Evolutionary conservation across 768 basidiomycete genomes (phyloP).

Genomic region (Calocybe gangraenosa): DNA sequence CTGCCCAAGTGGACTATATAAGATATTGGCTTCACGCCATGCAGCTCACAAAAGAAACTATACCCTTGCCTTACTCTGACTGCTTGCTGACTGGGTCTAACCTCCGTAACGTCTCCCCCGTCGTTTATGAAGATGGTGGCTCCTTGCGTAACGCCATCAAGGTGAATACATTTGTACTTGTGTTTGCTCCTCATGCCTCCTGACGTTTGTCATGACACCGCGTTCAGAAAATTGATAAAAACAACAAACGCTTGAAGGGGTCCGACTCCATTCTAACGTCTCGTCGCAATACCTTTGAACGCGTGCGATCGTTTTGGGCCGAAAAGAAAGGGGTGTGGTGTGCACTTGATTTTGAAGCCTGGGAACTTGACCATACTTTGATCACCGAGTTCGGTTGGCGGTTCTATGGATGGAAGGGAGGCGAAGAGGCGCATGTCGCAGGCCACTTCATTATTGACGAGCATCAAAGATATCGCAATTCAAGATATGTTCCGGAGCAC

Average conservation of each 20-base stretch:
- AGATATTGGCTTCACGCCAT: conserved; percentile 81
- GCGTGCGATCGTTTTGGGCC: conserved; percentile 58
- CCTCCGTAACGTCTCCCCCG: conserved; percentile 54
- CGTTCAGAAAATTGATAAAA: conserved; percentile 67
- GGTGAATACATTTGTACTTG: conserved; percentile 29
- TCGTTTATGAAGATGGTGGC: conserved; percentile 49
- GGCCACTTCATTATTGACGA: conserved; percentile 68
- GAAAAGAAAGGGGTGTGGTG: conserved; percentile 68
- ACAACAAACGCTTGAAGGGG: conserved; percentile 74
- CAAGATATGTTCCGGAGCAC: conserved; percentile 58
- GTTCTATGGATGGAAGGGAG: conserved; percentile 51
- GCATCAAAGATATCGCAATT: conserved; percentile 51
- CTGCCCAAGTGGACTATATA: conserved; percentile 80
- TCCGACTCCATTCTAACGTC: conserved; percentile 49
- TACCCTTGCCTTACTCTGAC: conserved; percentile 76
- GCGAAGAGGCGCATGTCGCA: conserved; percentile 38
- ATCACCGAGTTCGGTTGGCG: conserved; percentile 87
- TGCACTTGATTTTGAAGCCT: conserved; percentile 79
- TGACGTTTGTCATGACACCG: background rate
- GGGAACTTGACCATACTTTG: conserved; percentile 70
- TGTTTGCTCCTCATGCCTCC: background rate
- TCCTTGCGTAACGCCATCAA: conserved; percentile 58
- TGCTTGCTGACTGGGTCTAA: conserved; percentile 62
- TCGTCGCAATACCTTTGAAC: conserved; percentile 65
- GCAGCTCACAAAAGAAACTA: conserved; percentile 55